Percentiles rank a stretch among this genome's conserved stretches.
phyloP scores from a whole-genome alignment of 768 basidiomycete species.

The Gymnopilus dilepis region DNA sequence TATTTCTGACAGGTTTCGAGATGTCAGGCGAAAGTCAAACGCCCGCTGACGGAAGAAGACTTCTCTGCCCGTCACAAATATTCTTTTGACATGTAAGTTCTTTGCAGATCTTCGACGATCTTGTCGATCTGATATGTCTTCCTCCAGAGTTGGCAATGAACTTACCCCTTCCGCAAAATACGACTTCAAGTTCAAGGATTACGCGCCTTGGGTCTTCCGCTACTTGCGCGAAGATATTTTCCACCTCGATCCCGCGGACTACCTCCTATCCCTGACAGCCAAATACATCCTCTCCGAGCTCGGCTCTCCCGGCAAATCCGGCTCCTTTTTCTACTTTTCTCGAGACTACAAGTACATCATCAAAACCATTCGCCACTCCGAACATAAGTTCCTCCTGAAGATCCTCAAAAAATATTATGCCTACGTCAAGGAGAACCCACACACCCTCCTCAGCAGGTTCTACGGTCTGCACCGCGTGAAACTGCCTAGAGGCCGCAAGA shows the following conservation, averaged over 20 bases:
- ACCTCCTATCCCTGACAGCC: slow-evolving; percentile 93
- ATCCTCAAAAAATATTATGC: slow-evolving; percentile 85
- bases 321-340: slow-evolving; percentile 99
- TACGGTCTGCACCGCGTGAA: slow-evolving; percentile 98
- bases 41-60: slow-evolving; percentile 84
- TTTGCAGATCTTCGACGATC: background rate
- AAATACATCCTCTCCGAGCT: slow-evolving; percentile 98
- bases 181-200: slow-evolving; percentile 99
- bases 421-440: slow-evolving; percentile 89
- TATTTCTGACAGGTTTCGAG: slow-evolving; percentile 73
- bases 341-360: slow-evolving; percentile 99
- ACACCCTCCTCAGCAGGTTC: slow-evolving; percentile 91
- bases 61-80: slow-evolving; percentile 91
- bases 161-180: slow-evolving; percentile 97
- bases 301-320: slow-evolving; percentile 97
- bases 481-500: slow-evolving; percentile 90
- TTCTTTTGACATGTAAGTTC: slow-evolving; percentile 93
- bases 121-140: background rate
- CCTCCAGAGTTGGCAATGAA: slow-evolving; percentile 88
- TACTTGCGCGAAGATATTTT: slow-evolving; percentile 94
- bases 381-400: slow-evolving; percentile 90
- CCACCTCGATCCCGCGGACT: slow-evolving; percentile 96
- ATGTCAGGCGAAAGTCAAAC: slow-evolving; percentile 94
- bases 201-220: slow-evolving; percentile 97
- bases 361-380: slow-evolving; percentile 95